These are phyloP conservation scores for Pascua guehoae DNA, from an alignment of 1,284 basidiomycete genomes.

Conservation along the genomic window DNA sequence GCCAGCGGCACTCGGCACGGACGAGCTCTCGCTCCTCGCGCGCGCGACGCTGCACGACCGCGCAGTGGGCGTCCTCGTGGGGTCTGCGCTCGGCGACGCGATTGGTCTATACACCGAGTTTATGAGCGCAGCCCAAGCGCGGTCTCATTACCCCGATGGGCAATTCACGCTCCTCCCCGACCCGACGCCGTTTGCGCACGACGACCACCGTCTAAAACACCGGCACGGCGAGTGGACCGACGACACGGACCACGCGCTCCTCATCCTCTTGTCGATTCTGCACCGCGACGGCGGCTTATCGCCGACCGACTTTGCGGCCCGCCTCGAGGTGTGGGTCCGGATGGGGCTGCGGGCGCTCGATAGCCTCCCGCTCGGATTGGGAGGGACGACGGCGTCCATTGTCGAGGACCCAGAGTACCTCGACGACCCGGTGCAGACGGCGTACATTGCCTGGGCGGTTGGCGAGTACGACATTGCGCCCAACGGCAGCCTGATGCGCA, in stretches of 20 bases:
- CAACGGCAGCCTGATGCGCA: conserved; percentile 18
- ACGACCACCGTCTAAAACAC: conserved; percentile 17
- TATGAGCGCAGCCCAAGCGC: background rate
- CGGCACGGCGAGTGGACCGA: conserved; percentile 16
- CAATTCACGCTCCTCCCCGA: conserved; percentile 6
- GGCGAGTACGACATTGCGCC: conserved; percentile 3
- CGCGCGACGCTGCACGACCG: conserved; percentile 9
- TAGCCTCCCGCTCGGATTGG: conserved; percentile 12
- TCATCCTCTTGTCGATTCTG: conserved; percentile 15
- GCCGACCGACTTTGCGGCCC: conserved; percentile 3
- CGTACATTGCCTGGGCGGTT: conserved; percentile 5
- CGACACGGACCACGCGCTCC: conserved; percentile 19
- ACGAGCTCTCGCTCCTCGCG: background rate
- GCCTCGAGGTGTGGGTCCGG: conserved; percentile 10
- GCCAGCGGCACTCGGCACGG: no score
- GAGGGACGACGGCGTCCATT: conserved; percentile 9
- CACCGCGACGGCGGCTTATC: conserved; percentile 1
- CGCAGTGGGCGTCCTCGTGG: conserved; percentile 9
- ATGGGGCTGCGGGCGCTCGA: conserved; percentile 15
- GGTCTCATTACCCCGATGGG: conserved; percentile 2
- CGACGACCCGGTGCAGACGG: conserved; percentile 1
- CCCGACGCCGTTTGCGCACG: conserved; percentile 13
- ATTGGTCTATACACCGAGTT: conserved; percentile 20
- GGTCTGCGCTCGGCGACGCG: conserved; percentile 16
- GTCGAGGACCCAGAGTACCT: conserved; percentile 6